Percentiles rank a stretch among this genome's conserved stretches.
Conservation (phyloP, 2,329 filamentous ascomycete species). For the Penicillium sp. region DNA sequence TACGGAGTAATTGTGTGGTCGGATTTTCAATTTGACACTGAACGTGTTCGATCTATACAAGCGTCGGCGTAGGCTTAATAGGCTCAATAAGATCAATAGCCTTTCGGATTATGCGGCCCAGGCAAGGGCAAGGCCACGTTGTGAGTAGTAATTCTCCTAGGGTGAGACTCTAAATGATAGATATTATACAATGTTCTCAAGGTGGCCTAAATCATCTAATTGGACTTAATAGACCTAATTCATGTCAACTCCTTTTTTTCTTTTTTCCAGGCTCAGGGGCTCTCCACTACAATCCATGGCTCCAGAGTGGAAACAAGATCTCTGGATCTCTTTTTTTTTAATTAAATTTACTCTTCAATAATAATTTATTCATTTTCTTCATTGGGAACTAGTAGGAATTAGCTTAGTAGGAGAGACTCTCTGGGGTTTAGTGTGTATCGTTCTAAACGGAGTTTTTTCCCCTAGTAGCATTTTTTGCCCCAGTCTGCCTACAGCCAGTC, state of each 20-base stretch:
- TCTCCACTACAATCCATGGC: slow-evolving; percentile 6
- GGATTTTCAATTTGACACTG: not conserved
- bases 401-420: not conserved
- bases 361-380: not conserved
- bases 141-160: not conserved
- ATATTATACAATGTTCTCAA: too few relatives aligned
- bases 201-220: too few relatives aligned
- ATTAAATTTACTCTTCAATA: not conserved
- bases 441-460: not conserved
- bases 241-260: not conserved
- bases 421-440: not conserved
- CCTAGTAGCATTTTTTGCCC: not conserved
- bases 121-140: not conserved
- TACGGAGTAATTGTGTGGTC: too few relatives aligned
- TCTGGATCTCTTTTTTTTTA: slow-evolving; percentile 1
- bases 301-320: slow-evolving; percentile 7
- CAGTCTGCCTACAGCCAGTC: not conserved
- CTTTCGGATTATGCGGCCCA: too few relatives aligned
- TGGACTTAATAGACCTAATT: too few relatives aligned
- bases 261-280: slow-evolving; percentile 3
- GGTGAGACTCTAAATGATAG: not conserved
- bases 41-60: not conserved
- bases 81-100: too few relatives aligned
- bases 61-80: not conserved
- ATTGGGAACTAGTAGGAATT: not conserved